Conservation (phyloP, 257 asterid species). For the Capsicum rhomboideum region DNA sequence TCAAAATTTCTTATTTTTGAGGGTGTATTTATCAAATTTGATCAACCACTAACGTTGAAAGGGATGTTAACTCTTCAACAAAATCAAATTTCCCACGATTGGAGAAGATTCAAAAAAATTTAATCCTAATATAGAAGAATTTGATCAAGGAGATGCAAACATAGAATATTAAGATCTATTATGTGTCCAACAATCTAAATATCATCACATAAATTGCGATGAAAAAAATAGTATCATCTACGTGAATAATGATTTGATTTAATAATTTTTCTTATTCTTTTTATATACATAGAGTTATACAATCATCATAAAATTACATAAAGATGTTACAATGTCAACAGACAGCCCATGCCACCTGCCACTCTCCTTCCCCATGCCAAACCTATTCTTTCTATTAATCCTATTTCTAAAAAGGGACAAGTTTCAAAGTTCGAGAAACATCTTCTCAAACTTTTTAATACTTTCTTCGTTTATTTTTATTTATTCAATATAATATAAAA, state of each 20-base stretch:
- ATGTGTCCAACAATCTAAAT: accelerated
- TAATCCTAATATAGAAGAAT: not conserved
- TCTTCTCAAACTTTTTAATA: not conserved
- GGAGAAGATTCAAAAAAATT: no score
- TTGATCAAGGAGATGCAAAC: not conserved
- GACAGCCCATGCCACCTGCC: not conserved
- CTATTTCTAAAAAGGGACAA: not conserved
- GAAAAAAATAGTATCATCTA: not conserved
- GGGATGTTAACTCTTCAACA: not conserved
- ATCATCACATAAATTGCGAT: not conserved
- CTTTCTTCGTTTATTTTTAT: no score
- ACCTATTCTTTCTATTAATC: not conserved
- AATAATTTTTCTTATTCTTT: not conserved
- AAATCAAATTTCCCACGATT: not conserved
- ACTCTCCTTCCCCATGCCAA: not conserved
- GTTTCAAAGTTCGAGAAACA: not conserved
- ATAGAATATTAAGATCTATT: not conserved
- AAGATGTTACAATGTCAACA: not conserved
- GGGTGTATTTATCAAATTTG: not conserved
- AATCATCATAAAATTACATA: not conserved
- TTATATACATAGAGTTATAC: not conserved
- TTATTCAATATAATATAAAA: no score
- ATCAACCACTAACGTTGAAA: not conserved
- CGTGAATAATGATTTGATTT: not conserved
- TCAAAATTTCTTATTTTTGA: not conserved